Percentiles rank a stretch among this genome's conserved stretches.
Evolutionary conservation across 1,284 basidiomycete genomes (phyloP).

Genomic region (Tilletia caries): DNA sequence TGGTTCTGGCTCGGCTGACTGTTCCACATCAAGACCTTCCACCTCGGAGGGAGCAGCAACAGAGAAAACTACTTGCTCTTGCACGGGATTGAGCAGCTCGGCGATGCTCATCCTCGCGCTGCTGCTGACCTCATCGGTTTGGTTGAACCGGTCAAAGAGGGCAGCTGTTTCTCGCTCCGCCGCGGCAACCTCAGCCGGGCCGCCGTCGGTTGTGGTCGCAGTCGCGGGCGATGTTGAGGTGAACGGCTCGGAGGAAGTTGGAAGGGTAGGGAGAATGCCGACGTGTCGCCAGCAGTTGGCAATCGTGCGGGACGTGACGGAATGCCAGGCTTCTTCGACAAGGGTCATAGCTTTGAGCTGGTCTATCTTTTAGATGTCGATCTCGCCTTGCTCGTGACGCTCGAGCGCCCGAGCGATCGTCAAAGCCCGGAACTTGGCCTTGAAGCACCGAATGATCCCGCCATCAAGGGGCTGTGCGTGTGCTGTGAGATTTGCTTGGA

Average conservation of each 20-base stretch:
- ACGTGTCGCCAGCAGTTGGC: neutral
- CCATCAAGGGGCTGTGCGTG: constrained; percentile 21
- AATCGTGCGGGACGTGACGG: neutral
- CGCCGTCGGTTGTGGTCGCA: too few species aligned
- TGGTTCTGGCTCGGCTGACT: too few species aligned
- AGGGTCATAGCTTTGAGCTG: constrained; percentile 2
- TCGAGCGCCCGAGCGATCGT: neutral
- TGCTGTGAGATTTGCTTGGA: constrained; percentile 18
- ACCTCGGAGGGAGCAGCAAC: too few species aligned
- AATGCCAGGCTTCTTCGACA: neutral
- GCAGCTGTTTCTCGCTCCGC: too few species aligned
- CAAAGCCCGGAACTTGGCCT: neutral
- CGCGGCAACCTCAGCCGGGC: too few species aligned
- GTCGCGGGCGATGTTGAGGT: too few species aligned
- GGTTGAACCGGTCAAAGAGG: too few species aligned
- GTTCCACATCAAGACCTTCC: too few species aligned
- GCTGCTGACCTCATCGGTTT: too few species aligned
- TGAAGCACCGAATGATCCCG: constrained; percentile 20
- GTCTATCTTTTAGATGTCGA: neutral
- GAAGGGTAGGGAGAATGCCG: neutral
- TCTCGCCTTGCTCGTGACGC: neutral
- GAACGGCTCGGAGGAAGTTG: neutral
- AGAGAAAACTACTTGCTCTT: too few species aligned
- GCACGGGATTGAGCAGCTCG: too few species aligned
- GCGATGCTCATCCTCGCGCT: too few species aligned